Evolutionary conservation across 768 basidiomycete species (phyloP).

Genomic region (Auricularia sp.): DNA sequence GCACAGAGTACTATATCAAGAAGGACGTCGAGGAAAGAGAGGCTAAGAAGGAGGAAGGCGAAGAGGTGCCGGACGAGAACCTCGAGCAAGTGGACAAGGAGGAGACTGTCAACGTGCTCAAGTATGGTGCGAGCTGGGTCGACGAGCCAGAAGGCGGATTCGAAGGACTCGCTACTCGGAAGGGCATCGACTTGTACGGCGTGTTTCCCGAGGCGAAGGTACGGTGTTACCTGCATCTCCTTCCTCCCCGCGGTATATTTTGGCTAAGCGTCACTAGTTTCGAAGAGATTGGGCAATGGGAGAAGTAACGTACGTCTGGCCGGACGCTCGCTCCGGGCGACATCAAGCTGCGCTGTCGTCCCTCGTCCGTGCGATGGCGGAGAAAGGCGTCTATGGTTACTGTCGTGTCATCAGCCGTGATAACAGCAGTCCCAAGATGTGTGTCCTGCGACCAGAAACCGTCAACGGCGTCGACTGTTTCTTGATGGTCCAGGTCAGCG

Average conservation of each 20-base stretch:
- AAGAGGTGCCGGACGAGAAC: slow-evolving; percentile 6
- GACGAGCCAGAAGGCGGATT: slow-evolving; percentile 84
- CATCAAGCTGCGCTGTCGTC: slow-evolving; percentile 83
- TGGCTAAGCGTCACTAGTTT: slow-evolving; percentile 40
- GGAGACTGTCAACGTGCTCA: slow-evolving; percentile 70
- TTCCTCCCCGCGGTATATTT: background rate
- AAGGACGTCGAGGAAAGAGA: slow-evolving; percentile 25
- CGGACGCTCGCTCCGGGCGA: slow-evolving; percentile 49
- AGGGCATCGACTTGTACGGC: slow-evolving; percentile 80
- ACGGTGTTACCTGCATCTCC: slow-evolving; percentile 9
- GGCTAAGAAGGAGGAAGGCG: slow-evolving; percentile 16
- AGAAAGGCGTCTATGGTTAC: slow-evolving; percentile 60
- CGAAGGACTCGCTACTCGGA: slow-evolving; percentile 56
- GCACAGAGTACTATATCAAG: slow-evolving; percentile 46
- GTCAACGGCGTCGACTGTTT: slow-evolving; percentile 68
- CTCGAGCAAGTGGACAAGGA: slow-evolving; percentile 51
- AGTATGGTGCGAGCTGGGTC: slow-evolving; percentile 82
- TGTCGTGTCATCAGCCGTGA: slow-evolving; percentile 69
- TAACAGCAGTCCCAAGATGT: slow-evolving; percentile 75
- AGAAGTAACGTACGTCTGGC: slow-evolving; percentile 81
- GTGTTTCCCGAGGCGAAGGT: slow-evolving; percentile 66
- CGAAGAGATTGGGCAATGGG: slow-evolving; percentile 74
- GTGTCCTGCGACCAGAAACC: slow-evolving; percentile 52
- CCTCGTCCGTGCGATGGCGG: slow-evolving; percentile 70
- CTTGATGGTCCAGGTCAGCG: slow-evolving; percentile 70